phyloP scores from a whole-genome alignment of 768 basidiomycete species.

The Stropharia rugosoannulata region DNA sequence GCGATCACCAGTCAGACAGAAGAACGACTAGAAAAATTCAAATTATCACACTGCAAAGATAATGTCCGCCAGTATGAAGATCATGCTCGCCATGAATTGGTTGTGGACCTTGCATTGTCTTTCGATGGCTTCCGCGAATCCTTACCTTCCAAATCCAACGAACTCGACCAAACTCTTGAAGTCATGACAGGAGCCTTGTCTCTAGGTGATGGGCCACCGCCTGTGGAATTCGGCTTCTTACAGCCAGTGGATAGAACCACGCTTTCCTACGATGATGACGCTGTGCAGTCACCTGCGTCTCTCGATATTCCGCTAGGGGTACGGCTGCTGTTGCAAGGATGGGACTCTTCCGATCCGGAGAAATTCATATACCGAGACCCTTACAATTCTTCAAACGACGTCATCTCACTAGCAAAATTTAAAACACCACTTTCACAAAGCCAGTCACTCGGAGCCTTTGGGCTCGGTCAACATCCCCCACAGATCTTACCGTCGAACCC shows the following conservation, averaged over 20 bases:
- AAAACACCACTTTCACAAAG: background rate
- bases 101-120: slow-evolving; percentile 62
- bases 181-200: slow-evolving; percentile 62
- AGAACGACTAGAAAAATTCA: slow-evolving; percentile 41
- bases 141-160: slow-evolving; percentile 29
- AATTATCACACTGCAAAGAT: slow-evolving; percentile 37
- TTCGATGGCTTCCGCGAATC: slow-evolving; percentile 53
- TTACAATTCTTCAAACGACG: slow-evolving; percentile 38
- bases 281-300: slow-evolving; percentile 5
- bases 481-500: slow-evolving; percentile 14
- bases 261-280: slow-evolving; percentile 19
- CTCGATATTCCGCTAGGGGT: slow-evolving; percentile 47
- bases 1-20: slow-evolving; percentile 31
- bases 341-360: slow-evolving; percentile 59
- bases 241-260: slow-evolving; percentile 40
- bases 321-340: slow-evolving; percentile 64
- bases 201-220: slow-evolving; percentile 53
- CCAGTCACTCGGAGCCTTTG: background rate
- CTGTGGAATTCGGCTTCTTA: slow-evolving; percentile 61
- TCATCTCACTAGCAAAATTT: background rate
- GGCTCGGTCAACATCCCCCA: slow-evolving; percentile 13
- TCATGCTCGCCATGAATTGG: slow-evolving; percentile 59
- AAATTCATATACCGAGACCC: slow-evolving; percentile 55
- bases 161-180: slow-evolving; percentile 39
- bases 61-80: slow-evolving; percentile 46